Percentiles rank a stretch among this genome's conserved stretches.
Evolutionary conservation across 495 filamentous ascomycete species (phyloP).

Genomic region (Polyplosphaeria fusca): DNA sequence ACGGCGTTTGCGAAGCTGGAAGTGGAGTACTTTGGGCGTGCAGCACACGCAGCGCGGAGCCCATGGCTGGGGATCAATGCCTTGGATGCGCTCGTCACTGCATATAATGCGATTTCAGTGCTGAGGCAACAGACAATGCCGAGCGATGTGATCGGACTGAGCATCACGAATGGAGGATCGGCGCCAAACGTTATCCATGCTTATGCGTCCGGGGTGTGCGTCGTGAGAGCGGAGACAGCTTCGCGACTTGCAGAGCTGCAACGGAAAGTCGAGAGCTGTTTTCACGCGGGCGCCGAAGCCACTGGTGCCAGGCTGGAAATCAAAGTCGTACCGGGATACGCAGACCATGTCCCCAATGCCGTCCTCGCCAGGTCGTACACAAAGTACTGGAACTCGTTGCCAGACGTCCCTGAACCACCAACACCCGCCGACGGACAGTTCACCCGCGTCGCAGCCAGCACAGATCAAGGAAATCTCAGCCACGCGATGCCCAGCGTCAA

Average conservation of each 20-base stretch:
- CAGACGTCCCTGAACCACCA: slow-evolving; percentile 10
- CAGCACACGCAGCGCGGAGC: slow-evolving; percentile 58
- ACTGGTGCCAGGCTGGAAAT: slow-evolving; percentile 57
- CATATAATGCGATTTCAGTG: slow-evolving; percentile 60
- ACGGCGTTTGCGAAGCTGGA: slow-evolving; percentile 50
- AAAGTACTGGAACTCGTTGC: slow-evolving; percentile 48
- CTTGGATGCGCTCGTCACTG: slow-evolving; percentile 57
- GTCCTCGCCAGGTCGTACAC: slow-evolving; percentile 54
- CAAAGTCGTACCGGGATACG: slow-evolving; percentile 49
- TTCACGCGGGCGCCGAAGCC: slow-evolving; percentile 58
- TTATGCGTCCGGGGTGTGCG: slow-evolving; percentile 40
- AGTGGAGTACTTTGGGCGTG: slow-evolving; percentile 52
- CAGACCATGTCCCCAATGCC: slow-evolving; percentile 60
- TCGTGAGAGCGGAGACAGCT: slow-evolving; percentile 16
- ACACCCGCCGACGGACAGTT: slow-evolving; percentile 13
- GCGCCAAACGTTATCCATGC: slow-evolving; percentile 62
- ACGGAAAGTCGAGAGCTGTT: slow-evolving; percentile 54
- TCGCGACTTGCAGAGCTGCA: slow-evolving; percentile 44
- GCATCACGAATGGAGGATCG: slow-evolving; percentile 58
- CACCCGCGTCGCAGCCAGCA: slow-evolving; percentile 33
- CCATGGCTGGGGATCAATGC: slow-evolving; percentile 66
- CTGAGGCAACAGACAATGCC: slow-evolving; percentile 64
- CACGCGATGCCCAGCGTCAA: slow-evolving; percentile 62
- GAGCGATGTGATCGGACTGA: slow-evolving; percentile 56
- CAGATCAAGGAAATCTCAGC: slow-evolving; percentile 62